Evolutionary conservation across 176 grass and related monocot genomes (phyloP), one percentile per base, ranked within the genome.

Genomic region (Oryza rufipogon): DNA sequence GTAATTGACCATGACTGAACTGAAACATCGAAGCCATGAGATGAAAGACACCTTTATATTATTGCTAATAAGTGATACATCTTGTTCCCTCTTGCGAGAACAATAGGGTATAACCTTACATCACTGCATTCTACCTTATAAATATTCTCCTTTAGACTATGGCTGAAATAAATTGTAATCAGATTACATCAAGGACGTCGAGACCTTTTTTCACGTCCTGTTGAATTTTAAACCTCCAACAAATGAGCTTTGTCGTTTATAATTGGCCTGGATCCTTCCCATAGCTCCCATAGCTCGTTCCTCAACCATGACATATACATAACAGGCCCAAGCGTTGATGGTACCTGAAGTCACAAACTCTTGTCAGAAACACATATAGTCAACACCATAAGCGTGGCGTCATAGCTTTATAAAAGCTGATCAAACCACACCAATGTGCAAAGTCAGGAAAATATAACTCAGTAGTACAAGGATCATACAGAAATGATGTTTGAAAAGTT

Each of bases 261-360:
- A 80, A 90, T 85, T 52, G 76, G 72, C 38, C 12, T 79, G 3
- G 88, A 89, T 71, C 97, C 97, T 89, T 96, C 91, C 97, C 97
- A 96, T 42, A 94, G 52, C 80, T 99, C 96, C 84, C 86, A 86
- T 30, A 96, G 72, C 73, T 99, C 93, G 78, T 99, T 94, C 86
- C 90, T 89, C 81, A 87, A 83, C 93, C 93, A 99, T 83, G 89
- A 93, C 87, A 94, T 47, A 83, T 89, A 99, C 77, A 96, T 80
- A 9, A 99, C 90, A 32, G 97, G 97, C 9, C 97, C 97, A 52
- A 99, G 79, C 11, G 93, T 96, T 4, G 93, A 96, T 7, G 93
- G 97, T 75, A 96, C 93, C 93, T 99, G 86, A 80, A 86, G 28
- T 58, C 41, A 79, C 25, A 79, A 60, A 63, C 26, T 48, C 11